A percentile compares a stretch with the other conserved stretches of the same genome.
Evolutionary conservation across 495 filamentous ascomycete genomes (phyloP).

Genomic region (Penicillium daleae): DNA sequence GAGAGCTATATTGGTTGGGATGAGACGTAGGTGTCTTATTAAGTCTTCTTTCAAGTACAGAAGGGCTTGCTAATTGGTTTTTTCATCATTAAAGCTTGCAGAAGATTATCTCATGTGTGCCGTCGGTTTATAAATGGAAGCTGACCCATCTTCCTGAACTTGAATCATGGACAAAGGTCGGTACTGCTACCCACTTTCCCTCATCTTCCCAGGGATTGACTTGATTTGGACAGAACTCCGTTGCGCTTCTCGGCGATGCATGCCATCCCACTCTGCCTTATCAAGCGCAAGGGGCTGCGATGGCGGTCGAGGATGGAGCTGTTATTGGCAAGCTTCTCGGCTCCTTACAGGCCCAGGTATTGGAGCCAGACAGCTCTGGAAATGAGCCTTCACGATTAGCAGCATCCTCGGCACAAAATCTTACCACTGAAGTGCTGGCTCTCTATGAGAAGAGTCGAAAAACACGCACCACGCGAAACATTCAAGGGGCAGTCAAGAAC

Average conservation of each 20-base stretch:
- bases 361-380: not conserved
- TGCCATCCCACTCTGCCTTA: not conserved
- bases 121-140: not conserved
- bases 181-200: not conserved
- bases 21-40: not conserved
- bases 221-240: not conserved
- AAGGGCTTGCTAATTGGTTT: not conserved
- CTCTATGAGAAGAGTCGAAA: not conserved
- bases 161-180: not conserved
- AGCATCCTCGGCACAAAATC: not conserved
- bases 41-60: not conserved
- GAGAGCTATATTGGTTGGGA: not conserved
- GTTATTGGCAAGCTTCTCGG: not conserved
- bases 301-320: not conserved
- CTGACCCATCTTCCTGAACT: not conserved
- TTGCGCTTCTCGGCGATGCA: not conserved
- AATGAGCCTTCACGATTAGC: not conserved
- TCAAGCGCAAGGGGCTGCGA: slow-evolving; percentile 1
- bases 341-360: not conserved
- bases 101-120: not conserved
- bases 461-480: not conserved
- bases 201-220: not conserved
- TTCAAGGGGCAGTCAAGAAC: not conserved
- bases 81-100: not conserved
- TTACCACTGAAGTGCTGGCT: not conserved